Conservation (phyloP, 129 eudicot species). For the Saussurea involucrata region DNA sequence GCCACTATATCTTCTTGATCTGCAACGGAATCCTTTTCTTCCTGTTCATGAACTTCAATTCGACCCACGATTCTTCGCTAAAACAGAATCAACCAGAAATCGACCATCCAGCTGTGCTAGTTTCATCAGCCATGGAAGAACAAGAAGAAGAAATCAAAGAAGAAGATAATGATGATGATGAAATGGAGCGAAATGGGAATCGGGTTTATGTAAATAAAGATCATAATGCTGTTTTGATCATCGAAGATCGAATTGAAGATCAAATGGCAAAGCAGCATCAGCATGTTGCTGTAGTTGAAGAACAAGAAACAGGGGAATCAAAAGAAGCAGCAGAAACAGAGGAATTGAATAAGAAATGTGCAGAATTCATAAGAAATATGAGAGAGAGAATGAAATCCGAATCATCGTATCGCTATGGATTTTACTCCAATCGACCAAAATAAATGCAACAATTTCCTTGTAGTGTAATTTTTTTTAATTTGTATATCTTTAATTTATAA, state of each 20-base stretch:
- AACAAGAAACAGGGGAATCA: background rate
- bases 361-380: conserved; percentile 38
- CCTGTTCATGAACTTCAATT: conserved; percentile 40
- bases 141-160: background rate
- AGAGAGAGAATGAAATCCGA: conserved; percentile 26
- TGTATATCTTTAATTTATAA: background rate
- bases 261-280: background rate
- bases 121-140: background rate
- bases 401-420: background rate
- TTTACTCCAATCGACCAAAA: background rate
- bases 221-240: background rate
- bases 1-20: conserved; percentile 64
- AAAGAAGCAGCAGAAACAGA: conserved; percentile 15
- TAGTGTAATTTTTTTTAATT: background rate
- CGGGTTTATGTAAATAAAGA: background rate
- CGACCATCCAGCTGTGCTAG: background rate
- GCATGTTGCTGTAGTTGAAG: conserved; percentile 16
- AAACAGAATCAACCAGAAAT: conserved; percentile 2
- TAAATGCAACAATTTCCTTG: background rate
- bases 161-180: conserved; percentile 2
- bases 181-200: background rate
- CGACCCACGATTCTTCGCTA: conserved; percentile 11
- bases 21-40: conserved; percentile 58
- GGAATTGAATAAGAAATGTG: conserved; percentile 46
- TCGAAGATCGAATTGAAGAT: conserved; percentile 5